Conservation (phyloP, 306 rosid genomes). For the Inga leiocalycina region DNA sequence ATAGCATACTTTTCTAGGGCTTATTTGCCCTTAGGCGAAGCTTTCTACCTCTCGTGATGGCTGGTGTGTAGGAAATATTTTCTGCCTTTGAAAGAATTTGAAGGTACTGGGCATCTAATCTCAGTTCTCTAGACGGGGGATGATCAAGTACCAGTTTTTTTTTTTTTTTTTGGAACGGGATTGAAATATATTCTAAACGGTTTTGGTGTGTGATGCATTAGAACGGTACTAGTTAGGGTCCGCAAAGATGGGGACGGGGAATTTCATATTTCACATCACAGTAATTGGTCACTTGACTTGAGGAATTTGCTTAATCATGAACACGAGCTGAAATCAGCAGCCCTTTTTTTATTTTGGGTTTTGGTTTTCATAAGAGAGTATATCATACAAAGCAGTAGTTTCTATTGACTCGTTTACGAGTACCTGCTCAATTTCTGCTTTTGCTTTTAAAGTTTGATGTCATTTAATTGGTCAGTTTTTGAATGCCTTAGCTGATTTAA, state of each 20-base stretch:
- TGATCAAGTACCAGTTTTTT: not conserved
- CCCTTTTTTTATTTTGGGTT: not conserved
- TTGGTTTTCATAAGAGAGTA: not conserved
- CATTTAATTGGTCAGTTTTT: not conserved
- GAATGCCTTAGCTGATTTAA: not conserved
- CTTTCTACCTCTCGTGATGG: not conserved
- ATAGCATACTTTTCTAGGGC: not conserved
- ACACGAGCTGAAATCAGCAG: not conserved
- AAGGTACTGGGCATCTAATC: not conserved
- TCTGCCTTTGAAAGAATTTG: not conserved
- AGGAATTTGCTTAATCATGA: not conserved
- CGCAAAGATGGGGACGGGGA: not conserved
- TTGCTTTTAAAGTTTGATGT: not conserved
- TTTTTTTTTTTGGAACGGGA: not conserved
- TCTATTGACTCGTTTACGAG: not conserved
- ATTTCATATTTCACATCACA: not conserved
- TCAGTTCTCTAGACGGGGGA: not conserved
- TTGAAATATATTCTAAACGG: not conserved
- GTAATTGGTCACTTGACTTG: not conserved
- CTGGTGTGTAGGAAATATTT: not conserved
- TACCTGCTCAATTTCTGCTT: not conserved
- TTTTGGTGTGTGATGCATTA: not conserved
- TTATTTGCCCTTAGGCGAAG: not conserved
- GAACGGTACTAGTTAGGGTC: not conserved
- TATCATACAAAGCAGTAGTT: not conserved